Conservation (phyloP, 805 yeast genomes). For the Sugiyamaella marilandica region DNA sequence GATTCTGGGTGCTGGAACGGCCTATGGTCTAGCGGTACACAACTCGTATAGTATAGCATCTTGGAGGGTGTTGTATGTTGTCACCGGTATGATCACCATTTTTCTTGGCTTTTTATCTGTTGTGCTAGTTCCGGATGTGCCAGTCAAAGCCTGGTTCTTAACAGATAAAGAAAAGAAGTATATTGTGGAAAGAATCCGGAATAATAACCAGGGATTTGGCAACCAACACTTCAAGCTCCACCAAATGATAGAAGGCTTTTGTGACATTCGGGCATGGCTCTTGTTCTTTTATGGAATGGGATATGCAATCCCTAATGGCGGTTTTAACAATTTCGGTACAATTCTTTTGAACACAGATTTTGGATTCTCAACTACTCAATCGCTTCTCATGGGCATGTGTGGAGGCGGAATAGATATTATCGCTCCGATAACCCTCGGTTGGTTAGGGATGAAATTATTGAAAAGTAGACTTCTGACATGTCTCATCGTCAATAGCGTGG, state of each 20-base stretch:
- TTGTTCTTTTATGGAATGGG: conserved; percentile 38
- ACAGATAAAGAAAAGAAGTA: conserved; percentile 42
- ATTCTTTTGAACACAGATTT: conserved; percentile 30
- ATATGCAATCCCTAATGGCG: conserved; percentile 49
- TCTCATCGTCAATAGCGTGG: neutral
- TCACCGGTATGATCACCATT: conserved; percentile 53
- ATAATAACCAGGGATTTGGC: conserved; percentile 55
- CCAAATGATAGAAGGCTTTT: conserved; percentile 49
- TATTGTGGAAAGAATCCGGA: conserved; percentile 49
- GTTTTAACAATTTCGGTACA: conserved; percentile 45
- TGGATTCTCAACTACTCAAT: conserved; percentile 9
- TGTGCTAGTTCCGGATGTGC: conserved; percentile 47
- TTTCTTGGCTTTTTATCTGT: conserved; percentile 28
- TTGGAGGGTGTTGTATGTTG: conserved; percentile 55
- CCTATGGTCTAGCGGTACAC: conserved; percentile 41
- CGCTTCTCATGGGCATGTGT: conserved; percentile 15
- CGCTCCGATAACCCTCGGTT: conserved; percentile 4
- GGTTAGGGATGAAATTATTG: conserved; percentile 2
- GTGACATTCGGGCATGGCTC: conserved; percentile 48
- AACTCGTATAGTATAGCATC: conserved; percentile 28
- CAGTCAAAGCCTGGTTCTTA: conserved; percentile 44
- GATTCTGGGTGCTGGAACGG: conserved; percentile 44
- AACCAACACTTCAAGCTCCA: conserved; percentile 48
- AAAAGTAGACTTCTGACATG: neutral
- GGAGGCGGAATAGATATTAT: conserved; percentile 16